A percentile compares a stretch with the other conserved stretches of the same genome.
These are phyloP conservation scores for Collybiopsis confluens DNA, from an alignment of 768 basidiomycete genomes.

Conservation along the genomic window DNA sequence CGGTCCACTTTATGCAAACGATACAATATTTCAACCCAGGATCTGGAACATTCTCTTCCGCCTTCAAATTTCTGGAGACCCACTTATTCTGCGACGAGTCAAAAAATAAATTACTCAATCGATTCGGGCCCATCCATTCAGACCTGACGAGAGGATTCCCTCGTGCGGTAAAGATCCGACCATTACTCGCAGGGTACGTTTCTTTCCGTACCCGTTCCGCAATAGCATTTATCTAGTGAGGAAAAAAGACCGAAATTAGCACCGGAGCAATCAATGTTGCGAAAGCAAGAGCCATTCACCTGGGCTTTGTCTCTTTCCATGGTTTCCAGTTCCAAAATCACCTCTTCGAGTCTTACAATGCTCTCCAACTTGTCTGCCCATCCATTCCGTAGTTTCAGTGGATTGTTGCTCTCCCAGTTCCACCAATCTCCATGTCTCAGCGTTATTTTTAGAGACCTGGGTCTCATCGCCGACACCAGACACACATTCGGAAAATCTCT, in stretches of 20 bases:
- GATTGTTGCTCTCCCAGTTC: conserved; percentile 17
- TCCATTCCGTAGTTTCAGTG: conserved; percentile 9
- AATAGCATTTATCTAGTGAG: conserved; percentile 7
- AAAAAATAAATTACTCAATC: not conserved
- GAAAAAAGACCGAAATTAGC: not conserved
- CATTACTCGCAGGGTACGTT: not conserved
- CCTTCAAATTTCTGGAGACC: not conserved
- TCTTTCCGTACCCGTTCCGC: not conserved
- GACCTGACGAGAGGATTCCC: conserved; percentile 6
- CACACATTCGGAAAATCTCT: conserved; percentile 1
- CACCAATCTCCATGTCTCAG: conserved; percentile 22
- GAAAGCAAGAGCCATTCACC: not conserved
- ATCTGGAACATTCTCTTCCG: not conserved
- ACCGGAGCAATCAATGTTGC: too few relatives aligned
- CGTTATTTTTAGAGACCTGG: conserved; percentile 12
- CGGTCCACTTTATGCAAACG: conserved; percentile 1
- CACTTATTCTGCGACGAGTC: not conserved
- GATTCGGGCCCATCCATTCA: conserved; percentile 11
- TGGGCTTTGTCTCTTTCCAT: conserved; percentile 19
- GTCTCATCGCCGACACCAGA: not conserved
- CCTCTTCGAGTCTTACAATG: conserved; percentile 12
- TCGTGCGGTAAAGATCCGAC: not conserved
- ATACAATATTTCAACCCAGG: conserved; percentile 6
- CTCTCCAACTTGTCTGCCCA: conserved; percentile 13
- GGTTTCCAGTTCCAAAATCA: conserved; percentile 21